These are phyloP conservation scores for Scedosporium apiospermum DNA, from an alignment of 2,329 filamentous ascomycete genomes.

Conservation along the genomic window DNA sequence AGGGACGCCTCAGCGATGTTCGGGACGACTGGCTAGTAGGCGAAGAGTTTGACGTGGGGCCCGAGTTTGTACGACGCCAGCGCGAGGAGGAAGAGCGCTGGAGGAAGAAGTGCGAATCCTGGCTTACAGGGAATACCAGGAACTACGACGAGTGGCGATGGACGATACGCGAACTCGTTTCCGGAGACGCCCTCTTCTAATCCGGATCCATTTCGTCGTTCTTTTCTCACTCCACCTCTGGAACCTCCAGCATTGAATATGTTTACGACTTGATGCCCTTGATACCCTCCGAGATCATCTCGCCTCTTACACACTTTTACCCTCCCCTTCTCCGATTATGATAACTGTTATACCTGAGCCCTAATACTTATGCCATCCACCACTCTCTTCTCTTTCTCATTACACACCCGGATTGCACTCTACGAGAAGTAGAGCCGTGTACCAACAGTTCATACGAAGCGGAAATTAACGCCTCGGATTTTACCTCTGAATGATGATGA, in stretches of 20 bases:
- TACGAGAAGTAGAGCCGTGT: neutral
- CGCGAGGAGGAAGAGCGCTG: constrained; percentile 87
- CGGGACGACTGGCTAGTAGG: constrained; percentile 78
- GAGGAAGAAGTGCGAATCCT: constrained; percentile 78
- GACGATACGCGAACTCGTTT: constrained; percentile 56
- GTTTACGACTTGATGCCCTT: neutral
- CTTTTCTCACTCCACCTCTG: neutral
- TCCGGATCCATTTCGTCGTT: neutral
- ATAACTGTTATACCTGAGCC: neutral
- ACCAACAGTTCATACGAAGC: neutral
- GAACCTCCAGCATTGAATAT: neutral
- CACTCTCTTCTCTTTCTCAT: neutral
- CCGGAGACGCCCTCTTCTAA: constrained; percentile 21
- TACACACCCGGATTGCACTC: neutral
- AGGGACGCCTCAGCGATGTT: constrained; percentile 47
- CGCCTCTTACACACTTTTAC: neutral
- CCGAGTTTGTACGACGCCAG: constrained; percentile 83
- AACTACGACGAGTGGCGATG: constrained; percentile 64
- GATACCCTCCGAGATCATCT: neutral
- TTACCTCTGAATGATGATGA: neutral
- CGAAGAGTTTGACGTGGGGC: constrained; percentile 95
- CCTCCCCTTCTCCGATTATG: neutral
- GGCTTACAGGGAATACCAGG: constrained; percentile 52
- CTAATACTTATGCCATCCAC: neutral
- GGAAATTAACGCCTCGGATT: neutral